Base-by-base conservation (phyloP, 495 filamentous ascomycete species). In the Mycothermus thermophilus region DNA sequence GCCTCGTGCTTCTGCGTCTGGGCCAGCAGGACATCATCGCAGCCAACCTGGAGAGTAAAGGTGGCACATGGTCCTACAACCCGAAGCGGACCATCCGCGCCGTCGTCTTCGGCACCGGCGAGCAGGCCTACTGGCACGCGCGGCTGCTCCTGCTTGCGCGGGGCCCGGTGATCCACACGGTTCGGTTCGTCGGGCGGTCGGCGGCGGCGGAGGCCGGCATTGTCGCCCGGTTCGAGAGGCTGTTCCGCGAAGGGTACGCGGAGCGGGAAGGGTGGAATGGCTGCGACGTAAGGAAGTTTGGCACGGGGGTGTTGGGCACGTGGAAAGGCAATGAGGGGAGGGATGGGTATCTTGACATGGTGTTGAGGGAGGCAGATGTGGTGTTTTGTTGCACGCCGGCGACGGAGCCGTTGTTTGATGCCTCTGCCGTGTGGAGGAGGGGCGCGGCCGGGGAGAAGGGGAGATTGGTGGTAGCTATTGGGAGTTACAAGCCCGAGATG, bases 71-170 rank as follows among this genome's bases (percentile, higher is more conserved):
- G 22, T 11, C 11, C 22, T 25, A 11, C 6, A 25, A 83, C 76
- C 8, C 42, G n/a, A n/a, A n/a, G n/a, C n/a, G n/a, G n/a, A n/a
- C n/a, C n/a, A n/a, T n/a, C n/a, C n/a, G n/a, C n/a, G n/a, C 93
- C 2, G 70, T 77, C 18, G 78, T 93, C 32, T 95, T 97, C 51
- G 90, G 88, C n/a, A 74, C 79, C 9, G 88, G 88, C 15, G 72
- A 77, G 41, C 87, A 94, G 58, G 90, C 90, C 8, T 84, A 83
- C 56, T 97, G 88, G 88, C 86, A 93, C 55, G 74, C 87, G 33
- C 80, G 85, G 0, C 68, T 94, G 9, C 74, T 83, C 1, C 62
- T 97, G 15, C 65, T 83, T 13, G 64, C 93, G 10, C 74, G 79
- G 11, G 77, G 79, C 0, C 41, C 56, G 10, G 82, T 81, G 5